A percentile compares a stretch with the other conserved stretches of the same genome.
These are phyloP conservation scores for Thelonectria discophora DNA, from an alignment of 2,329 filamentous ascomycete species.

Conservation along the genomic window DNA sequence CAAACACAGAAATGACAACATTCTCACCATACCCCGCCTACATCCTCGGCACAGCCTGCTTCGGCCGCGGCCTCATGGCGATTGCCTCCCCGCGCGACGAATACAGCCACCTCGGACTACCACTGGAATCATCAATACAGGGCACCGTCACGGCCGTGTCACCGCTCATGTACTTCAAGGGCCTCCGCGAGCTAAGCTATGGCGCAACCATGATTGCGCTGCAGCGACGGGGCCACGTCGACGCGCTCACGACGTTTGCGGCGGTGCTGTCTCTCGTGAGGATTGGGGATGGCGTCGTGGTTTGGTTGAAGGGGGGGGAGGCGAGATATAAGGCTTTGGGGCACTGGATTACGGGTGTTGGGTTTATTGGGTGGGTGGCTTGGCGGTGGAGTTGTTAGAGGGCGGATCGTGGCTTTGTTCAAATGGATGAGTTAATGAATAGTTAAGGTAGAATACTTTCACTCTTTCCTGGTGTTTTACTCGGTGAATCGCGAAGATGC, in stretches of 20 bases:
- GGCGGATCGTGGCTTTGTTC: background rate
- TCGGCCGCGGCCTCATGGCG: slow-evolving; percentile 40
- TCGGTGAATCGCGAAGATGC: no score
- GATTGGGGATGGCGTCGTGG: slow-evolving; percentile 45
- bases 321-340: slow-evolving; percentile 36
- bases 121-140: slow-evolving; percentile 31
- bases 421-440: background rate
- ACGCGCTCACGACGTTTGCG: slow-evolving; percentile 43
- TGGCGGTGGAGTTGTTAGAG: slow-evolving; percentile 37
- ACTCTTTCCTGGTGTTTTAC: no score
- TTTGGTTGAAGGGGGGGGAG: slow-evolving; percentile 45
- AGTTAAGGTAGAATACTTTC: no score
- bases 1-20: slow-evolving; percentile 21
- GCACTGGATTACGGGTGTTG: slow-evolving; percentile 41
- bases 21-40: slow-evolving; percentile 40
- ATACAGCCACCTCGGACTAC: slow-evolving; percentile 39
- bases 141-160: slow-evolving; percentile 28
- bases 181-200: slow-evolving; percentile 46
- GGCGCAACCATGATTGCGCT: slow-evolving; percentile 43
- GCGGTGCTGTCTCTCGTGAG: slow-evolving; percentile 43
- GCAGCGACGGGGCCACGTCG: slow-evolving; percentile 42
- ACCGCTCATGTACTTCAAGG: slow-evolving; percentile 49
- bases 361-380: slow-evolving; percentile 40
- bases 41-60: slow-evolving; percentile 37
- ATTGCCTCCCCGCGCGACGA: slow-evolving; percentile 36